Conservation (phyloP, 164 flowering plant genomes). For the Buxus sempervirens region DNA sequence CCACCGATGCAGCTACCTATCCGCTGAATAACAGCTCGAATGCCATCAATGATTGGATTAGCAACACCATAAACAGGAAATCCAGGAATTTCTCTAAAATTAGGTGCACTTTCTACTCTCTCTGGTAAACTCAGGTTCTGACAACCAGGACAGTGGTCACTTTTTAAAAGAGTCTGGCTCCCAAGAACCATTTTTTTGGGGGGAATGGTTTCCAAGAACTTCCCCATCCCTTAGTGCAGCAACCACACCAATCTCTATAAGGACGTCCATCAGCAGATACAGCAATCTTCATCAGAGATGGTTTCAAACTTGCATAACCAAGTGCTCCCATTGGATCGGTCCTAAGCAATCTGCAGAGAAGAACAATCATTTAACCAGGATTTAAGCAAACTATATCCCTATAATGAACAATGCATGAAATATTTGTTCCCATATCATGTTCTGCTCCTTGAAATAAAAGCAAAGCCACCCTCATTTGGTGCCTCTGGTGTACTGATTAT, state of each 20-base stretch:
- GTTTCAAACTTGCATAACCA: constrained; percentile 61
- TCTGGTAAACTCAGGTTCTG: constrained; percentile 73
- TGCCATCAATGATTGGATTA: constrained; percentile 93
- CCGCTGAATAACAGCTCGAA: constrained; percentile 70
- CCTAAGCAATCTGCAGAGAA: constrained; percentile 64
- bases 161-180: constrained; percentile 87
- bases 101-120: constrained; percentile 95
- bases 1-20: constrained; percentile 69
- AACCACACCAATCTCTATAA: constrained; percentile 75
- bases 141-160: constrained; percentile 98
- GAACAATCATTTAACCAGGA: not conserved
- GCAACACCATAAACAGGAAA: constrained; percentile 99
- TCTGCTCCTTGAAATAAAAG: too few species aligned
- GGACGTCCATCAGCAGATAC: constrained; percentile 88
- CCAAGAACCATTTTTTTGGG: too few species aligned
- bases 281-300: constrained; percentile 54
- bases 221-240: constrained; percentile 87
- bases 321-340: constrained; percentile 98
- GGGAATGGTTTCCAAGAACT: too few species aligned
- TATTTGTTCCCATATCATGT: too few species aligned
- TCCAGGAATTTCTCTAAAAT: constrained; percentile 90
- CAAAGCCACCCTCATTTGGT: not conserved
- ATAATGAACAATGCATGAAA: not conserved
- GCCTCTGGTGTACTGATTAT: not conserved
- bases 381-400: not conserved